Evolutionary conservation across 805 yeast species (phyloP), one percentile per base, ranked within the genome.

Genomic region (Candida oleophila): DNA sequence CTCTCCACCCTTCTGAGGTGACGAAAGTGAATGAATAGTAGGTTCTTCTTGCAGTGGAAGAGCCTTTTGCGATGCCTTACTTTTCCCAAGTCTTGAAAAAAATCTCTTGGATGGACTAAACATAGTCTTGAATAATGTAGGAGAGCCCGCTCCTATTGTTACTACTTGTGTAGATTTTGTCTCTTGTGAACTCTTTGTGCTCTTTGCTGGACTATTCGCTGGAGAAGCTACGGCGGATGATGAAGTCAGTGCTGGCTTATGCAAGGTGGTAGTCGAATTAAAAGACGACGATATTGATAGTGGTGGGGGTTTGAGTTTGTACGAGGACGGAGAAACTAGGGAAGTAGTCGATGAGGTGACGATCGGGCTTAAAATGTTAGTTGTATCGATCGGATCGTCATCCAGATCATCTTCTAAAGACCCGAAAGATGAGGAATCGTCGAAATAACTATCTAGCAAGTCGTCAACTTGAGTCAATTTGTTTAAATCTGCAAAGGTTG

Each of bases 41-140:
- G 65, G 67, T 18, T 52, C 52, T 7, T 49, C 52, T 38, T 52
- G 54, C 15, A 45, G 42, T 15, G 18, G n/a, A n/a, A n/a, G n/a
- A n/a, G 30, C 41, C 3, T 34, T 38, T 1, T 40, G 8, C 7
- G 40, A 19, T 19, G 22, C 3, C 15, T 45, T 45, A 35, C 55
- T 57, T 40, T 47, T 50, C 42, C 61, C 64, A 43, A 63, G 56
- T 25, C 64, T 52, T 2, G 65, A 50, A 51, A 69, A 68, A 39
- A 66, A 70, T 28, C 73, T 55, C 42, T 62, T 48, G 1, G 74
- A 64, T 9, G 77, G 77, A 52, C 74, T 69, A 52, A 68, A 71
- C 21, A 67, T 53, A 4, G 67, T 56, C 28, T 55, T 56, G 38
- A 58, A 37, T 38, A 66, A 56, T 48, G 62, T 60, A 9, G 74